Base-by-base conservation (phyloP, 805 yeast species). In the Candida gorgasii region DNA sequence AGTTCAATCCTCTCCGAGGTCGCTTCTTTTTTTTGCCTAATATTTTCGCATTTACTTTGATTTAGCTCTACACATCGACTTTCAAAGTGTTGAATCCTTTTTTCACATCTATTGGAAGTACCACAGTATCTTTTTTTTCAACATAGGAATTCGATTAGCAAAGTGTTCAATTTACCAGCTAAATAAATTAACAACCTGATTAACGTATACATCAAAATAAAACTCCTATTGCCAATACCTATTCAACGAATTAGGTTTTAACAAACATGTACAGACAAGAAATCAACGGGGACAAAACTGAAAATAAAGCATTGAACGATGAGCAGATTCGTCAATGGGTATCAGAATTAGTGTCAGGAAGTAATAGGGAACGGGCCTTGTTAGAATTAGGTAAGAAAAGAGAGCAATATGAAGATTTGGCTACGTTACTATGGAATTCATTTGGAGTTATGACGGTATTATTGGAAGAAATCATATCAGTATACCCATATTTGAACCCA, bases 361-460 rank as follows among this genome's bases (percentile, higher is more conserved):
- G 90, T 19, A 86, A 86, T 54, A 82, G 95, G 54, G 99, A 93
- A 56, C 88, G 92, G 56, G 98, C 99, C 2, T 72, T 92, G 41
- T 68, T 90, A 51, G 97, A 90, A 60, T 72, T 92, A 34, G 97
- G 98, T 8, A 88, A 93, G 59, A 90, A 90, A 57, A 75, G 99
- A 48, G 99, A 92, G 58, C 89, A 89, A 57, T 92, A 87, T 58
- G 97, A 89, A 45, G 98, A 92, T 60, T 73, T 92, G 45, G 98
- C 98, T 0, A 63, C 89, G 29, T 95, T 92, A 4, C 69, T 92
- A 45, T 92, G 99, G 99, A 84, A 92, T 55, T 87, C 97, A 3
- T 90, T 86, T 64, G 99, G 98, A 22, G 97, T 92, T 9, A 89
- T 93, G 95, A 84, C 98, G 2, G 84, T 89, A 15, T 68, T 92